Conservation (phyloP, 305 asterid genomes). For the Withania somnifera region DNA sequence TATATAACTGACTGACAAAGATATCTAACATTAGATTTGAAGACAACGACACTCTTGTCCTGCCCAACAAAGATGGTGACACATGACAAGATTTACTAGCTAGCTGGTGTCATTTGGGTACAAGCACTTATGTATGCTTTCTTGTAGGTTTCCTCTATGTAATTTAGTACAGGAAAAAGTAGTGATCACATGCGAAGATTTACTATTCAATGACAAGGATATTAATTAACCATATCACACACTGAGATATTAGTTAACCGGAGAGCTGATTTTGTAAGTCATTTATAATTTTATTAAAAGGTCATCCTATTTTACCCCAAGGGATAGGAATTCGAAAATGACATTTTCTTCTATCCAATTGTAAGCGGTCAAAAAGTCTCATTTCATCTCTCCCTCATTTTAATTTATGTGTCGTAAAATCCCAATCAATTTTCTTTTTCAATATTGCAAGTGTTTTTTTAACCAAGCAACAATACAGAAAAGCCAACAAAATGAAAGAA, state of each 20-base stretch:
- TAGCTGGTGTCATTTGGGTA: not conserved
- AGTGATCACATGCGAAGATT: not conserved
- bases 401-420: not conserved
- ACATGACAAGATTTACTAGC: not conserved
- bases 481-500: not conserved
- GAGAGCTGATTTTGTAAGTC: too few species aligned
- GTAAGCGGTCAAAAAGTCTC: too few species aligned
- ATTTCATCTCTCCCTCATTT: not conserved
- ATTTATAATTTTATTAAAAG: too few species aligned
- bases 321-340: too few species aligned
- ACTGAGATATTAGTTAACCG: not conserved
- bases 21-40: not conserved
- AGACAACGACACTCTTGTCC: not conserved
- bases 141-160: not conserved
- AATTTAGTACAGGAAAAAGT: not conserved
- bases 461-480: not conserved
- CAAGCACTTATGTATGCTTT: not conserved
- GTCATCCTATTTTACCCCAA: too few species aligned
- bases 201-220: not conserved
- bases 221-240: not conserved
- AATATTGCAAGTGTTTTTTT: not conserved
- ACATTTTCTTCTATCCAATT: too few species aligned
- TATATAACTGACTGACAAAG: not conserved
- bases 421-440: not conserved
- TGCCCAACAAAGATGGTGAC: not conserved